phyloP scores from a whole-genome alignment of 306 rosid species.

The Vigna nakashimae region DNA sequence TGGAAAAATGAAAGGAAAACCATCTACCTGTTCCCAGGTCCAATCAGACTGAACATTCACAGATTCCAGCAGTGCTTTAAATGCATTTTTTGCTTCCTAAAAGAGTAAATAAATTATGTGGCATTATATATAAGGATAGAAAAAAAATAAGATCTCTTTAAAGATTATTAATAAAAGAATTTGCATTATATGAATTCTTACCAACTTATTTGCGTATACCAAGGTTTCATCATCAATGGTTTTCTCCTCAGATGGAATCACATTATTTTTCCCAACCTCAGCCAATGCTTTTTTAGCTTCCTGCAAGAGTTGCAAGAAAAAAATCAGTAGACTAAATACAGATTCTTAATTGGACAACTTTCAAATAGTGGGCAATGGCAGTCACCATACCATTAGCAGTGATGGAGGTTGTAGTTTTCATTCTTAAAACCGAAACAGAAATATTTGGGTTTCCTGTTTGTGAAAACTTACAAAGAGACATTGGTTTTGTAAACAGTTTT shows the following conservation, averaged over 20 bases:
- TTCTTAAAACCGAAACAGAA: neutral
- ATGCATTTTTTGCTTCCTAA: conserved; percentile 97
- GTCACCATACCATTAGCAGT: neutral
- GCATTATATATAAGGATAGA: neutral
- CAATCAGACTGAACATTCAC: conserved; percentile 96
- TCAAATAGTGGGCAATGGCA: neutral
- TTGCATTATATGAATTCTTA: conserved; percentile 49
- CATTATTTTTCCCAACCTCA: conserved; percentile 73
- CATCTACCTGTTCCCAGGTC: conserved; percentile 98
- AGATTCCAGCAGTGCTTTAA: conserved; percentile 90
- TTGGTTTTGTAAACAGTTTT: neutral
- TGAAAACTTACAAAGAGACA: neutral
- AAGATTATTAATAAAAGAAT: conserved; percentile 18
- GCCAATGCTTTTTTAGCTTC: conserved; percentile 78
- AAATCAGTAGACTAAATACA: conserved; percentile 35
- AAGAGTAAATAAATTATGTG: conserved; percentile 5
- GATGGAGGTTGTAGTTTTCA: neutral
- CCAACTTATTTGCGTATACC: conserved; percentile 89
- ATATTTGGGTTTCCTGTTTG: neutral
- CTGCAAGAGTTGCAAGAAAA: conserved; percentile 56
- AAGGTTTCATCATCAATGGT: conserved; percentile 75
- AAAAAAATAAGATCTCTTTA: conserved; percentile 17
- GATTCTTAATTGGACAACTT: conserved; percentile 13
- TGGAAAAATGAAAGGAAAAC: conserved; percentile 17
- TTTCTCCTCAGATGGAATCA: conserved; percentile 75